Conservation (phyloP, 2,329 filamentous ascomycete genomes). For the Ceratocystis eucalypticola region DNA sequence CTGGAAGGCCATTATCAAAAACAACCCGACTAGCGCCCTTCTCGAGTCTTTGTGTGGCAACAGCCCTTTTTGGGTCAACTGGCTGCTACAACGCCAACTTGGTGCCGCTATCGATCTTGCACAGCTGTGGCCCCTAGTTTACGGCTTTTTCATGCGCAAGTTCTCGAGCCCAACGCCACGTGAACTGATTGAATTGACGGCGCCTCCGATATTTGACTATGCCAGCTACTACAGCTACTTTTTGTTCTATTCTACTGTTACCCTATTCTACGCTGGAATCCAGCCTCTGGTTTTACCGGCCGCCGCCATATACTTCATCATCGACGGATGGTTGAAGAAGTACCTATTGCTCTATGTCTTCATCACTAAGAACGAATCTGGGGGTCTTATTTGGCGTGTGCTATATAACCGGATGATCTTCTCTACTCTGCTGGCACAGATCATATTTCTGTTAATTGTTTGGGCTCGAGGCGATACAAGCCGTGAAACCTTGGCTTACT, state of each 20-base stretch:
- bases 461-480: conserved; percentile 53
- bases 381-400: conserved; percentile 81
- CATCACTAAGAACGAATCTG: conserved; percentile 91
- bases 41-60: conserved; percentile 67
- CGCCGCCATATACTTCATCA: conserved; percentile 73
- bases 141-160: conserved; percentile 70
- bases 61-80: conserved; percentile 88
- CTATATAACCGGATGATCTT: conserved; percentile 90
- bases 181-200: conserved; percentile 82
- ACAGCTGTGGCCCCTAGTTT: conserved; percentile 71
- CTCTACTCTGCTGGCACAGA: conserved; percentile 61
- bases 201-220: conserved; percentile 86
- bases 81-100: conserved; percentile 81
- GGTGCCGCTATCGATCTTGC: conserved; percentile 89
- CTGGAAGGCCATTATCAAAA: conserved; percentile 54
- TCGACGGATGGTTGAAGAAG: conserved; percentile 88
- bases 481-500: conserved; percentile 45
- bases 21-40: conserved; percentile 48
- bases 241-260: conserved; percentile 82
- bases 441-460: conserved; percentile 63
- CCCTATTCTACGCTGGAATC: conserved; percentile 68
- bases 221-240: conserved; percentile 98
- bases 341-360: conserved; percentile 91
- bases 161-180: conserved; percentile 80
- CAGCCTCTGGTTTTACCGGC: conserved; percentile 81